Evolutionary conservation across 179 eudicot genomes (phyloP).

Genomic region (Patellifolia procumbens): DNA sequence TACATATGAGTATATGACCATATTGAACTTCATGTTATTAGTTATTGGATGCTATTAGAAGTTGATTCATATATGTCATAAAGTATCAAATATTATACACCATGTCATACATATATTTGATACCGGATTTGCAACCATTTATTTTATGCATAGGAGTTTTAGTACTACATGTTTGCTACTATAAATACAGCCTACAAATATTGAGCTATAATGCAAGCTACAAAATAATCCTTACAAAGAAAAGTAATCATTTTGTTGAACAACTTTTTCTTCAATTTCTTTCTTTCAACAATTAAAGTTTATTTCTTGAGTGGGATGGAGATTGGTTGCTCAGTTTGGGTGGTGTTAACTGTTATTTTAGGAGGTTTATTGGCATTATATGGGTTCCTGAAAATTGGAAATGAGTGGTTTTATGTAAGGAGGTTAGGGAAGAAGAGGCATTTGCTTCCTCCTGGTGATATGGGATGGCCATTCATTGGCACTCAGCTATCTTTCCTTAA

Average conservation of each 20-base stretch:
- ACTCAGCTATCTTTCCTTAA: conserved; percentile 46
- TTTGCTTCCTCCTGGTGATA: conserved; percentile 50
- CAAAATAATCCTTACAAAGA: background rate
- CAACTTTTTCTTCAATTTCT: background rate
- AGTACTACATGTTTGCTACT: background rate
- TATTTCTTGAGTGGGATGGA: conserved; percentile 10
- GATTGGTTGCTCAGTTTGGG: conserved; percentile 15
- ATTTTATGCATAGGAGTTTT: background rate
- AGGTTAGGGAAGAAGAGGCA: conserved; percentile 27
- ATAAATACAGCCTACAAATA: background rate
- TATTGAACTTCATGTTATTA: too few relatives aligned
- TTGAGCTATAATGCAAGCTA: background rate
- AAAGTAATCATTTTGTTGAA: background rate
- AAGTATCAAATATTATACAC: background rate
- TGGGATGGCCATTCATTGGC: conserved; percentile 58
- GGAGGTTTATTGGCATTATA: conserved; percentile 25
- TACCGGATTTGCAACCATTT: background rate
- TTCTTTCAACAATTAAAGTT: background rate
- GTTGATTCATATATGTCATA: conserved; percentile 13
- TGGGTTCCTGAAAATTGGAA: conserved; percentile 33
- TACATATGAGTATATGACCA: too few relatives aligned
- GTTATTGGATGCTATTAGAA: background rate
- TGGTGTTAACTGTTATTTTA: conserved; percentile 16
- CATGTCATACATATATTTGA: conserved; percentile 4
- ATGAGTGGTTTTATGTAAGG: conserved; percentile 41